Percentiles rank a stretch among this genome's conserved stretches.
Evolutionary conservation across 257 asterid genomes (phyloP).

Genomic region (Perilla frutescens): DNA sequence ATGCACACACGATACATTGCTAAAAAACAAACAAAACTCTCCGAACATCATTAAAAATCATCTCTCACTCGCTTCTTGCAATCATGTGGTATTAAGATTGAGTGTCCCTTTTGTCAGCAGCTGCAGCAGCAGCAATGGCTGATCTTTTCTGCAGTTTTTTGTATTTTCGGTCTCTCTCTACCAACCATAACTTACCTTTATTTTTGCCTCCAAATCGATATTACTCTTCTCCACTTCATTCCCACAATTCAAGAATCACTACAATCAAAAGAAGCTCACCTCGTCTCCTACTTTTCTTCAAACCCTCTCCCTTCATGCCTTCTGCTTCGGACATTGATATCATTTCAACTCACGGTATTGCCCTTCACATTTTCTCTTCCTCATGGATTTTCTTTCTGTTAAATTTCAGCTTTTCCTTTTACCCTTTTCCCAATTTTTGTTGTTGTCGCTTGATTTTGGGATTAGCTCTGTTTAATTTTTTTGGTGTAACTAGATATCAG

Average conservation of each 20-base stretch:
- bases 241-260: slow-evolving; percentile 39
- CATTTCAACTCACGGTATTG: slow-evolving; percentile 68
- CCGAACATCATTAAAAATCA: neutral
- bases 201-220: slow-evolving; percentile 45
- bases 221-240: slow-evolving; percentile 35
- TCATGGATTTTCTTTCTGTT: neutral
- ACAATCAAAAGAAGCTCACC: slow-evolving; percentile 40
- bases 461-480: neutral
- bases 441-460: slow-evolving; percentile 9
- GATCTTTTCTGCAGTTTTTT: slow-evolving; percentile 44
- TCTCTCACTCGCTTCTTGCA: neutral
- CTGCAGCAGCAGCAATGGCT: slow-evolving; percentile 49
- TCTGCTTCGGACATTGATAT: slow-evolving; percentile 49
- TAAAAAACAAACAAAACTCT: slow-evolving; percentile 3
- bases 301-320: slow-evolving; percentile 40
- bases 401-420: neutral
- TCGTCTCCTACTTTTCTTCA: slow-evolving; percentile 44
- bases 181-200: slow-evolving; percentile 42
- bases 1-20: neutral
- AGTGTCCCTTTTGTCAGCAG: slow-evolving; percentile 26
- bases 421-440: neutral
- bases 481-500: neutral
- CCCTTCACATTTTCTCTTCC: neutral
- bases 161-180: slow-evolving; percentile 38
- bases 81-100: slow-evolving; percentile 8